A percentile compares a stretch with the other conserved stretches of the same genome.
Evolutionary conservation across 73 alveolate species (phyloP).

Genomic region (Breviolum minutum): DNA sequence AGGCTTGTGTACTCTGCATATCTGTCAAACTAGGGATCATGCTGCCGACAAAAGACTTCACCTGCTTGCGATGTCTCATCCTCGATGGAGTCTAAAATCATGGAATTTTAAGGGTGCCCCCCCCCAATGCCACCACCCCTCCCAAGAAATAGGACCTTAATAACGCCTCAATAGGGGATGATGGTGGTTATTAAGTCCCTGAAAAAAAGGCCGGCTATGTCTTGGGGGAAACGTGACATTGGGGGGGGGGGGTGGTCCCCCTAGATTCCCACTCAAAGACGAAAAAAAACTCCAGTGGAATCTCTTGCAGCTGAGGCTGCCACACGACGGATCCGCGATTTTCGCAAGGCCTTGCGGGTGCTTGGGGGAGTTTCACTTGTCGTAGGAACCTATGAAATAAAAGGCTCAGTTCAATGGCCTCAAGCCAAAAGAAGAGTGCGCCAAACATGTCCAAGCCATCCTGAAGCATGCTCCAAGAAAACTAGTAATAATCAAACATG

Average conservation of each 20-base stretch:
- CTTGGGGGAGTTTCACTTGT: not conserved
- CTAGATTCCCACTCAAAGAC: too few species aligned
- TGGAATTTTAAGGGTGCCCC: too few species aligned
- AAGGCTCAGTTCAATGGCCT: not conserved
- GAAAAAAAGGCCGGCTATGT: too few species aligned
- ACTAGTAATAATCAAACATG: not conserved
- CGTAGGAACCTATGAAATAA: not conserved
- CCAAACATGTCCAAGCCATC: constrained; percentile 43
- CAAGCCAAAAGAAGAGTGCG: constrained; percentile 61
- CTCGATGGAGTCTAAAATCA: not conserved
- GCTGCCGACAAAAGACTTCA: constrained; percentile 35
- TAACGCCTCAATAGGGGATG: too few species aligned
- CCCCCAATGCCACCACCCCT: too few species aligned
- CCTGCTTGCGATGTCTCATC: constrained; percentile 15
- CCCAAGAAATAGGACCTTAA: too few species aligned
- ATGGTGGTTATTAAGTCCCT: too few species aligned
- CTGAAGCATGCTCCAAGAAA: not conserved
- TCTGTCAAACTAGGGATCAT: not conserved
- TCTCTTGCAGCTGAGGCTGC: not conserved
- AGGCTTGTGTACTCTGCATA: not conserved
- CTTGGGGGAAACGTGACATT: too few species aligned
- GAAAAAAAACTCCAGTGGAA: too few species aligned
- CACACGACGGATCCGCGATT: not conserved
- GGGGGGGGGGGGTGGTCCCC: too few species aligned
- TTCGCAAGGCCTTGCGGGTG: constrained; percentile 5